These are phyloP conservation scores for Collybiopsis confluens DNA, from an alignment of 768 basidiomycete species.

Conservation along the genomic window DNA sequence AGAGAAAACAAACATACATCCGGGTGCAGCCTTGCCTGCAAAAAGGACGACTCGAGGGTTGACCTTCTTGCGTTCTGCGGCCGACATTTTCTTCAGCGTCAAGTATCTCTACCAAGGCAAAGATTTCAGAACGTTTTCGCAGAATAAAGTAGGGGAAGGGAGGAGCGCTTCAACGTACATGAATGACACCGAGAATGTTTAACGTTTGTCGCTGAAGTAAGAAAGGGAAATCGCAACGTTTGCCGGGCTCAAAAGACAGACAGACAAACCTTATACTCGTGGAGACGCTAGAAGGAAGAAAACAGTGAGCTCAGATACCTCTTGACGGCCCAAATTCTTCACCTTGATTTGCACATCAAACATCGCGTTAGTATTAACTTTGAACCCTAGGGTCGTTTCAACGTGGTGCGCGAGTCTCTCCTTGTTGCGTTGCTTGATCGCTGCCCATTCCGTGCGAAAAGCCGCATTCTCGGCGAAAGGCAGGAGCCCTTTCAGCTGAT, in stretches of 20 bases:
- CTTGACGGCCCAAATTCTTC: conserved; percentile 9
- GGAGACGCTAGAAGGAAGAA: conserved; percentile 59
- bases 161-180: conserved; percentile 42
- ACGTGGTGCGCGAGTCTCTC: conserved; percentile 78
- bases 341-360: conserved; percentile 92
- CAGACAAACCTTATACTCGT: conserved; percentile 80
- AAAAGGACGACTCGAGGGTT: conserved; percentile 93
- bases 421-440: conserved; percentile 89
- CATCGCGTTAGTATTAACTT: conserved; percentile 71
- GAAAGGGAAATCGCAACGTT: background rate
- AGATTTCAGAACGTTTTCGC: background rate
- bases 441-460: conserved; percentile 79
- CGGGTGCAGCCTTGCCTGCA: conserved; percentile 96
- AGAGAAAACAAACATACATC: conserved; percentile 46
- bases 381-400: conserved; percentile 64
- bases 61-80: conserved; percentile 77
- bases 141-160: no score
- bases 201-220: conserved; percentile 75
- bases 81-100: conserved; percentile 70
- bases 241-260: background rate
- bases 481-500: conserved; percentile 73
- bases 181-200: conserved; percentile 88
- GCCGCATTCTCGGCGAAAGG: conserved; percentile 64
- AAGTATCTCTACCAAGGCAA: conserved; percentile 62
- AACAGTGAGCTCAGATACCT: conserved; percentile 7